Base-by-base conservation (phyloP, 805 yeast species). In the Blastobotrys mokoenaii region DNA sequence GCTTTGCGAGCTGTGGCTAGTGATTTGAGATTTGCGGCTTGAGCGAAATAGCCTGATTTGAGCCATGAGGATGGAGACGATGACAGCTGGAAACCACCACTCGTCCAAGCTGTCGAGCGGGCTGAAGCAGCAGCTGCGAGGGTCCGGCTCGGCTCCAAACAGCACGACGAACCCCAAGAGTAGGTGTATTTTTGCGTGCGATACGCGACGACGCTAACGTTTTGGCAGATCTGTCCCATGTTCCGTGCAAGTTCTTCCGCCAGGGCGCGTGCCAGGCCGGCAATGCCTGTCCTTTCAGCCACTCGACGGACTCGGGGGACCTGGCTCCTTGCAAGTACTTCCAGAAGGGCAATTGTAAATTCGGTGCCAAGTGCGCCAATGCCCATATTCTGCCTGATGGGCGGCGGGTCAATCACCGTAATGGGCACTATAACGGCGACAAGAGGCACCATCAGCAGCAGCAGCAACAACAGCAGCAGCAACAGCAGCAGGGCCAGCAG, bases 211-310 rank as follows among this genome's bases (percentile, higher is more conserved):
- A n/a, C n/a, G 14, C 30, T 38, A 20, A 38, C 40, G n/a, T 14
- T 6, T 31, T n/a, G 5, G 16, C 16, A 38, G 87, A 84, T 58
- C 73, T 86, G 39, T 81, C 94, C 40, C 98, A 90, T 64, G 97
- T 90, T 27, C 98, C 98, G 2, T 90, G 98, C 65, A 90, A 90
- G 67, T 90, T 90, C 69, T 90, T 72, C 63, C 72, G 77, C 47
- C 96, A 89, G 62, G 97, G 97, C 1, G 78, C 84, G 14, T 90
- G 98, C 63, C 97, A 89, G 64, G 97, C 97, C 1, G 97, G 97
- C 10, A 71, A 69, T 43, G 72, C 90, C 1, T 90, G 98, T 63
- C 96, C 96, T 1, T 90, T 90, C 61, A 80, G 93, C 30, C 98
- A 90, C 62, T 72, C 82, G 40, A 84, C 81, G 45, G 70, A 74